Base-by-base conservation (phyloP, 768 basidiomycete species). In the Leccinellum albellum region DNA sequence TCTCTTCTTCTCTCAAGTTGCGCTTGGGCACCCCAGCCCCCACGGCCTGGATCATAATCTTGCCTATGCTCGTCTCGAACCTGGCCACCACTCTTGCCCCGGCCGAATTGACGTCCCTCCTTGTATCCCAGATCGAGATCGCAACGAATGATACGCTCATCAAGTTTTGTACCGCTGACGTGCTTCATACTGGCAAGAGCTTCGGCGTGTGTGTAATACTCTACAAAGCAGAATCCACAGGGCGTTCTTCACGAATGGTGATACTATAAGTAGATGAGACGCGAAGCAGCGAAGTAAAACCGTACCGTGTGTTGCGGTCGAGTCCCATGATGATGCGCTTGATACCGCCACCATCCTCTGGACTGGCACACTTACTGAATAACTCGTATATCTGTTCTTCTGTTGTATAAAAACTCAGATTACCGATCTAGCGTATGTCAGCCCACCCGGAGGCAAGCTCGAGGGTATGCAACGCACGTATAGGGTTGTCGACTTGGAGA, bases 1-100 rank as follows among this genome's bases (percentile, higher is more conserved):
- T 91, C 87, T 63, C 85, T 81, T 69, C 89, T 79, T 64, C 93
- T 79, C 63, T 91, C 88, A 37, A 84, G 78, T 66, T 93, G 90
- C 5, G 89, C 86, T 60, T 91, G 91, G 6, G 92, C 93, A 64
- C 92, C 93, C 91, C 90, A 95, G 35, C 91, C 92, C 51, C 97
- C 97, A 50, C 97, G 85, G 32, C 97, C 97, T 55, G 94, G 88
- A 70, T 98, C 94, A 68, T 95, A 99, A 72, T 98, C 96, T 68
- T 95, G 88, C 60, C 97, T 77, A 70, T 97, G 97, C 69, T 99
- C 97, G 68, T 99, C 97, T 63, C 96, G 82, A 51, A 95, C 84
- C 78, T 97, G 95, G 3, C 97, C 97, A 31, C 97, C 97, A 62
- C 92, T 95, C 74, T 95, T 98, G 26, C 97, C 97, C 59, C 97